Percentiles rank a stretch among this genome's conserved stretches.
Conservation (phyloP, 2,329 filamentous ascomycete species). For the Leptographium radiaticola region DNA sequence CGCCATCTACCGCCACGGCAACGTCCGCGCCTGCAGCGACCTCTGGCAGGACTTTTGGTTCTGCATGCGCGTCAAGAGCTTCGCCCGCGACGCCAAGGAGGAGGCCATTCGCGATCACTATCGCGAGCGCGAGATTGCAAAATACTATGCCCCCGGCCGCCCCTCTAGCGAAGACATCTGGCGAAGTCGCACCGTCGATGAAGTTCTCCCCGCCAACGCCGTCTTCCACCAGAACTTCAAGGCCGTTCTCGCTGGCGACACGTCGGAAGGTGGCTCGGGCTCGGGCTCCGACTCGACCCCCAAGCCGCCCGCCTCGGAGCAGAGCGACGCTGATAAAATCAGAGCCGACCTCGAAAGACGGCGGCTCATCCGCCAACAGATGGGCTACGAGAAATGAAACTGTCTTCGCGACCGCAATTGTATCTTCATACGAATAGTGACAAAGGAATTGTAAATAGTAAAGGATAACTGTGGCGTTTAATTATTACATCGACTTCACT, state of each 20-base stretch:
- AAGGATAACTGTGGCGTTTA: slow-evolving; percentile 2
- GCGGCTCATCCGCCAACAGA: slow-evolving; percentile 20
- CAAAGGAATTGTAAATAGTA: too few species aligned
- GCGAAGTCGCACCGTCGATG: slow-evolving; percentile 48
- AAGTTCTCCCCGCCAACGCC: slow-evolving; percentile 37
- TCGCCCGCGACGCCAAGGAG: slow-evolving; percentile 44
- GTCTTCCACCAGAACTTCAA: slow-evolving; percentile 24
- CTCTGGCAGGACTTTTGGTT: slow-evolving; percentile 95
- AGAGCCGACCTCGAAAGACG: slow-evolving; percentile 23
- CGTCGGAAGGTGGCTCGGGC: too few species aligned
- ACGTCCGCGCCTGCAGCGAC: slow-evolving; percentile 62
- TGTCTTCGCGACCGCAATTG: background rate
- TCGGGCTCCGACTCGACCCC: background rate
- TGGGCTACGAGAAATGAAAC: slow-evolving; percentile 16
- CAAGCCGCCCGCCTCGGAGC: slow-evolving; percentile 15
- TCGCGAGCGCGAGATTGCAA: slow-evolving; percentile 48
- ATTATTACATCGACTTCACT: too few species aligned
- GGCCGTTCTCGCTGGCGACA: slow-evolving; percentile 23
- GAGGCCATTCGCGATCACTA: slow-evolving; percentile 55
- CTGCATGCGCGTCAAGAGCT: slow-evolving; percentile 75
- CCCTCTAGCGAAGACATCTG: slow-evolving; percentile 85
- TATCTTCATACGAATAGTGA: background rate
- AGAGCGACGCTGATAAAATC: slow-evolving; percentile 28
- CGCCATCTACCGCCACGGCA: slow-evolving; percentile 77
- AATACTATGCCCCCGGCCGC: slow-evolving; percentile 50